Evolutionary conservation across 225 moss, liverwort and hornwort species (phyloP).

Genomic region (Straminergon stramineum): DNA sequence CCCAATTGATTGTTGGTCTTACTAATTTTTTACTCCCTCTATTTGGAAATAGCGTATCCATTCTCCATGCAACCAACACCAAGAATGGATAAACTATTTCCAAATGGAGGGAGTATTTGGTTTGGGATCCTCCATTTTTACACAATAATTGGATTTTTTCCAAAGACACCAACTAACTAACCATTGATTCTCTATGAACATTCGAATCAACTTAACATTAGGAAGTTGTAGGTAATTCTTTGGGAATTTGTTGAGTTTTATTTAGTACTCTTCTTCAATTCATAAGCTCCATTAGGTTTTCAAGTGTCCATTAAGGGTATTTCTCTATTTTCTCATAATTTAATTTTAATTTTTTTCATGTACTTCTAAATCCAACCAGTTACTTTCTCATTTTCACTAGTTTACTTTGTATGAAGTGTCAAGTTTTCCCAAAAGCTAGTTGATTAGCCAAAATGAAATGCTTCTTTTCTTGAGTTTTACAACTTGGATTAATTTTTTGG

Average conservation of each 20-base stretch:
- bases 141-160: fast-evolving
- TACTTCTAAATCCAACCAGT: background rate
- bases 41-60: too few relatives aligned
- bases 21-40: background rate
- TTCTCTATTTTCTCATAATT: fast-evolving
- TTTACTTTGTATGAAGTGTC: background rate
- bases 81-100: too few relatives aligned
- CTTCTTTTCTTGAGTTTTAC: fast-evolving
- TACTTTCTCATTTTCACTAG: fast-evolving
- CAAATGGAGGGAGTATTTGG: too few relatives aligned
- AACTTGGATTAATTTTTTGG: fast-evolving
- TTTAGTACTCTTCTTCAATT: background rate
- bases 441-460: fast-evolving
- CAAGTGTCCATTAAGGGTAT: fast-evolving
- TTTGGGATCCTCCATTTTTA: background rate
- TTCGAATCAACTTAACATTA: fast-evolving
- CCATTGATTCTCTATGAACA: fast-evolving
- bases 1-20: fast-evolving
- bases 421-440: fast-evolving
- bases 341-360: fast-evolving
- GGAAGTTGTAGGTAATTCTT: background rate
- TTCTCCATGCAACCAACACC: too few relatives aligned
- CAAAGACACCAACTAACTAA: background rate
- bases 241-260: background rate
- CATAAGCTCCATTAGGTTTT: fast-evolving